phyloP scores from a whole-genome alignment of 1,284 basidiomycete species.

The Ganoderma meredithae region DNA sequence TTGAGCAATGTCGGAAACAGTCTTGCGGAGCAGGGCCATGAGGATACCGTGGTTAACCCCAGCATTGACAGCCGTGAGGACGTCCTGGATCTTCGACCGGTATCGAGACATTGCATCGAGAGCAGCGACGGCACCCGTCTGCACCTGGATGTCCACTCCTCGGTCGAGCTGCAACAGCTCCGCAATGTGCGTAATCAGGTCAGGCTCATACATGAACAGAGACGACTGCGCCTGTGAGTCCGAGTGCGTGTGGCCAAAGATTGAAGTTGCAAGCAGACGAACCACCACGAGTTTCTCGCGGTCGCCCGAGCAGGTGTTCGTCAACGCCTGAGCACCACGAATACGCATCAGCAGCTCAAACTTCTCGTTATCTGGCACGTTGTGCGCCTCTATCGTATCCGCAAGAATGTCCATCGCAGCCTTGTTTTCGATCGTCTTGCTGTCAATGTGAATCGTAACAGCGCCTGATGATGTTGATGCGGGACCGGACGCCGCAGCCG shows the following conservation, averaged over 20 bases:
- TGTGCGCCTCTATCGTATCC: conserved; percentile 75
- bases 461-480: conserved; percentile 51
- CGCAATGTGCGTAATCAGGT: conserved; percentile 87
- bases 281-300: conserved; percentile 86
- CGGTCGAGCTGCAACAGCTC: conserved; percentile 87
- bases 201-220: conserved; percentile 95
- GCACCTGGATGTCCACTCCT: conserved; percentile 71
- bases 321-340: conserved; percentile 77
- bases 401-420: conserved; percentile 78
- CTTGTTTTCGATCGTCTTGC: conserved; percentile 64
- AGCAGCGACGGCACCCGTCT: conserved; percentile 86
- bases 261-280: conserved; percentile 88
- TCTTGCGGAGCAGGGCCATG: conserved; percentile 87
- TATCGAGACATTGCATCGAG: conserved; percentile 92
- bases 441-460: conserved; percentile 71
- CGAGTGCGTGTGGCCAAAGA: conserved; percentile 85
- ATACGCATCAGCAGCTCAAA: conserved; percentile 92
- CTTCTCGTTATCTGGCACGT: conserved; percentile 85
- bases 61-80: conserved; percentile 91
- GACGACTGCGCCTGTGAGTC: conserved; percentile 84
- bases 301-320: conserved; percentile 61
- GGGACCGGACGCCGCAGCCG: conserved; percentile 34
- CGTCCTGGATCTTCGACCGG: conserved; percentile 84
- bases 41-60: conserved; percentile 96
- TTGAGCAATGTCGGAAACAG: conserved; percentile 74